These are phyloP conservation scores for Moniliophthora roreri DNA, from an alignment of 1,284 basidiomycete genomes.

Conservation along the genomic window DNA sequence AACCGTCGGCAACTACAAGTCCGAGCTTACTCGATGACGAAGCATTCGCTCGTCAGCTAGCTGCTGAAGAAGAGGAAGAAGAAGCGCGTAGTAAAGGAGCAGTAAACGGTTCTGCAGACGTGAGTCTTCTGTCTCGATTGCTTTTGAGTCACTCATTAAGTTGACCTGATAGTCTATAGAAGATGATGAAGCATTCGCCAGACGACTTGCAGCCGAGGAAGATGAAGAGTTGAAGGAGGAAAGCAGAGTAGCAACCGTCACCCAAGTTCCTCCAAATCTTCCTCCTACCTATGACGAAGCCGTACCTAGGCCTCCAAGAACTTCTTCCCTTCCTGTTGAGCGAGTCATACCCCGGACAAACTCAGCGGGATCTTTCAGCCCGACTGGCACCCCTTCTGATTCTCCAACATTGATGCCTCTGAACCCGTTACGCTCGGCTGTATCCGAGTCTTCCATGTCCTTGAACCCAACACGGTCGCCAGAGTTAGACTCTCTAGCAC, in stretches of 20 bases:
- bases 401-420: no score
- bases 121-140: not conserved
- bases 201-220: conserved; percentile 24
- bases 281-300: conserved; percentile 16
- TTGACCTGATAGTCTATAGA: not conserved
- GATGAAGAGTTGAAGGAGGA: conserved; percentile 17
- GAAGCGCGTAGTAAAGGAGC: conserved; percentile 14
- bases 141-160: not conserved
- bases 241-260: not conserved
- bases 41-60: conserved; percentile 21
- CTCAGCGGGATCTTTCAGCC: not conserved
- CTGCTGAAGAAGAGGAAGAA: conserved; percentile 29
- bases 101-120: not conserved
- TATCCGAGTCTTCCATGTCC: no score
- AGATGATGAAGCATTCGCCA: conserved; percentile 23
- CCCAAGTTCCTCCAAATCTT: not conserved
- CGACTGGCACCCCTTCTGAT: not conserved
- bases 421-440: no score
- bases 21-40: not conserved
- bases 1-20: not conserved
- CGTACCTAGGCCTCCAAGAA: conserved; percentile 1
- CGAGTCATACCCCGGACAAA: not conserved
- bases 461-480: no score
- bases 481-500: no score
- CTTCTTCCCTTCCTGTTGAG: not conserved